phyloP scores from a whole-genome alignment of 164 flowering plant genomes.

The Paratinospora sagittata region DNA sequence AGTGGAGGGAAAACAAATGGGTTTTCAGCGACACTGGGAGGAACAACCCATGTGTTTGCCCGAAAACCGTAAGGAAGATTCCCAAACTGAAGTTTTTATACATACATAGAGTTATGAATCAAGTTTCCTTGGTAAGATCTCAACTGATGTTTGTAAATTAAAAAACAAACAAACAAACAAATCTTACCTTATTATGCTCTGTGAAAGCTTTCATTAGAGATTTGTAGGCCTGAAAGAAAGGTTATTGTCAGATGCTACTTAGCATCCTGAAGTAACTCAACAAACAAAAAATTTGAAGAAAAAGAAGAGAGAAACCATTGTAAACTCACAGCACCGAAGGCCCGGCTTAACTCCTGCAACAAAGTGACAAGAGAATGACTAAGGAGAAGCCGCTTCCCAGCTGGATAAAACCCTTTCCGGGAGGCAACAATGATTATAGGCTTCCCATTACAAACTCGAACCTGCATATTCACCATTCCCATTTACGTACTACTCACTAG shows the following conservation, averaged over 20 bases:
- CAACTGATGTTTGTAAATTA: not conserved
- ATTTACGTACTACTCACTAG: not conserved
- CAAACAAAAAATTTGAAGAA: not conserved
- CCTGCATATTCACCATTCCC: conserved; percentile 35
- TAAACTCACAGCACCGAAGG: conserved; percentile 65
- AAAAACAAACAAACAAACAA: no score
- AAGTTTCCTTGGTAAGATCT: not conserved
- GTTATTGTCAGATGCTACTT: not conserved
- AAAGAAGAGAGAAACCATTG: not conserved
- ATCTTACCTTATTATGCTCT: conserved; percentile 75
- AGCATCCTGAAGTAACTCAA: not conserved
- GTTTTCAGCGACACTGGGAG: conserved; percentile 69
- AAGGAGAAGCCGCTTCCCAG: conserved; percentile 55
- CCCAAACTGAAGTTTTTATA: conserved; percentile 89
- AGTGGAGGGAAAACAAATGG: conserved; percentile 64
- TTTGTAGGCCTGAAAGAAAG: conserved; percentile 62
- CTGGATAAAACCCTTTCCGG: conserved; percentile 70
- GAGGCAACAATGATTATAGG: conserved; percentile 70
- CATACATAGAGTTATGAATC: not conserved
- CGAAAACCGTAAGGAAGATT: conserved; percentile 94
- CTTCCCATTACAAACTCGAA: conserved; percentile 76
- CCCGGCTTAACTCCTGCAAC: conserved; percentile 70
- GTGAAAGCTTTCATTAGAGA: conserved; percentile 86
- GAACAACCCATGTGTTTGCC: conserved; percentile 90
- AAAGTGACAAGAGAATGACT: conserved; percentile 61